phyloP scores from a whole-genome alignment of 2,329 filamentous ascomycete genomes.

The Pyricularia grisea region DNA sequence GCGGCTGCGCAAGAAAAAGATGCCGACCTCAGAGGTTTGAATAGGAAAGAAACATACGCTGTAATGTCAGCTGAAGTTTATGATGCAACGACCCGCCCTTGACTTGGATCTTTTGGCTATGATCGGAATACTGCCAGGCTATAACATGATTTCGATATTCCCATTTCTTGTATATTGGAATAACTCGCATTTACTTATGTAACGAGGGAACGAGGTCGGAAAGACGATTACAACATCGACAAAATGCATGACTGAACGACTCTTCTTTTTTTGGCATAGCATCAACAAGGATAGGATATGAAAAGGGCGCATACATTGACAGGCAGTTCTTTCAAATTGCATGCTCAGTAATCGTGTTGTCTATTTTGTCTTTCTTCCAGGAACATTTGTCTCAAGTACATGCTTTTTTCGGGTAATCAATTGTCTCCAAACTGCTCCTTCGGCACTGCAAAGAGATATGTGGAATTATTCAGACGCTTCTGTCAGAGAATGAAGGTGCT shows the following conservation, averaged over 20 bases:
- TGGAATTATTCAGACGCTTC: no score
- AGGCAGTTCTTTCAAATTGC: background rate
- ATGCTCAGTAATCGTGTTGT: background rate
- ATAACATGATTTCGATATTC: background rate
- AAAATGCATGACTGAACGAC: background rate
- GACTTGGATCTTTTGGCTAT: background rate
- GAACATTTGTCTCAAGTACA: no score
- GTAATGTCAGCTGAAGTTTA: background rate
- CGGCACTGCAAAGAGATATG: no score
- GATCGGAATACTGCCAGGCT: background rate
- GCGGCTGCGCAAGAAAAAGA: conserved; percentile 3
- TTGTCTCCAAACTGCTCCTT: no score
- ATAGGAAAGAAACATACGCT: background rate
- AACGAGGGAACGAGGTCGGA: background rate
- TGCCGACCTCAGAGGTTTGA: background rate
- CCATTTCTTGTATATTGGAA: background rate
- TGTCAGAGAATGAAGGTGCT: no score
- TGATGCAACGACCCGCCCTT: background rate
- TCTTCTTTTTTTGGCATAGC: background rate
- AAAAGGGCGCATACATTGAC: background rate
- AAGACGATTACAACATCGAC: background rate
- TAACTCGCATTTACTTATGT: background rate
- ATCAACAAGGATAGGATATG: background rate
- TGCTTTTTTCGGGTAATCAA: no score
- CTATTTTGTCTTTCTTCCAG: no score